Conservation (phyloP, 2,329 filamentous ascomycete species). For the Kalaharituber pfeilii region DNA sequence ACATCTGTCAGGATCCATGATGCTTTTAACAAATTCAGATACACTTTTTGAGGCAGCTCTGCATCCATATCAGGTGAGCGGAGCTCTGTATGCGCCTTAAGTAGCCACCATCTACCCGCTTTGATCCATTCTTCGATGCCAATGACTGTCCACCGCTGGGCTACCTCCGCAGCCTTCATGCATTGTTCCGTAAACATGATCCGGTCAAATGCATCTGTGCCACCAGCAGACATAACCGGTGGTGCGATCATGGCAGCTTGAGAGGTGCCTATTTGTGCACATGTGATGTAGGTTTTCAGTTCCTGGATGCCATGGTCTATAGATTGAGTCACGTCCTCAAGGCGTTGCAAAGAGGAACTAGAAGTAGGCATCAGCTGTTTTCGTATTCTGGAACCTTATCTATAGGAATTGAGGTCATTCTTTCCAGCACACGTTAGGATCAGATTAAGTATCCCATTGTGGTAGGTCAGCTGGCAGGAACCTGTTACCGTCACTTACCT, state of each 20-base stretch:
- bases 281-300: not conserved
- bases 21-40: too few species aligned
- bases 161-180: not conserved
- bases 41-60: too few species aligned
- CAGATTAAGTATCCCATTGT: not conserved
- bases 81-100: too few species aligned
- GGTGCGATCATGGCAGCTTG: too few species aligned
- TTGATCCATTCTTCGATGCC: not conserved
- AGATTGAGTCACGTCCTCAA: not conserved
- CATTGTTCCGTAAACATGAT: too few species aligned
- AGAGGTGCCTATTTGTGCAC: not conserved
- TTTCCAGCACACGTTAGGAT: not conserved
- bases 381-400: not conserved
- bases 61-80: too few species aligned
- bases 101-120: not conserved
- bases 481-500: too few species aligned
- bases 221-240: too few species aligned
- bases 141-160: not conserved
- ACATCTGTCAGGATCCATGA: too few species aligned
- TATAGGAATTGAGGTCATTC: not conserved
- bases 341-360: not conserved
- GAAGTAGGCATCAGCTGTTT: too few species aligned
- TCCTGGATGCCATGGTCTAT: not conserved
- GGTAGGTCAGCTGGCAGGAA: not conserved
- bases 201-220: too few species aligned